Evolutionary conservation across 257 asterid species (phyloP), one percentile per base, ranked within the genome.

Genomic region (Nicotiana benthamiana): DNA sequence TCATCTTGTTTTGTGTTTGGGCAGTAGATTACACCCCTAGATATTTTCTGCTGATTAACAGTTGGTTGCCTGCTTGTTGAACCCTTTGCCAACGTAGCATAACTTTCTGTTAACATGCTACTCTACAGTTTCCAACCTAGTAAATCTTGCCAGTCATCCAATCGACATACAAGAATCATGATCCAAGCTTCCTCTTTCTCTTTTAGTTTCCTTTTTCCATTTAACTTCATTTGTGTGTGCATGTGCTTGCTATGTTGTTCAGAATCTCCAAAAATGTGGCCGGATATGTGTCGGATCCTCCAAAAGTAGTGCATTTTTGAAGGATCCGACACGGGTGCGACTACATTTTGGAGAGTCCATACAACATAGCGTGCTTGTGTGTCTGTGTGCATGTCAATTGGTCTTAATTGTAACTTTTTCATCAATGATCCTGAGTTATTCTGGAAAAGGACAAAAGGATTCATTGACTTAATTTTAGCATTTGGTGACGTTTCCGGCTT

Each of bases 1-100:
- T 43, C 59, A 70, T 70, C 59, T 70, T 70, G 59, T 43, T 70
- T n/a, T 40, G 68, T 52, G 75, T n/a, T 67, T 67, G 30, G n/a
- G 53, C 30, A 36, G 36, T 36, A 68, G 56, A 7, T 5, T 5
- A 20, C 40, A 68, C 20, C n/a, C 51, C 12, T 5, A 0, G 40
- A 16, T 36, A 36, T 36, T 36, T 68, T 67, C 18, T 34, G 54
- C 75, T 68, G 76, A 40, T 68, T 36, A 36, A n/a, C 4, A 36
- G 28, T 36, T 68, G 54, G 76, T 68, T 68, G 54, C 30, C 12
- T 68, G 76, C 30, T 68, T 36, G 76, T 36, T 36, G 54, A 68
- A 68, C 54, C 65, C 54, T 51, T 67, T n/a, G 4, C 54, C 76
- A 67, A 36, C 76, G n/a, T 67, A 11, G 54, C 51, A n/a, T 36